Percentiles rank a stretch among this genome's conserved stretches.
These are phyloP conservation scores for Tricholoma matsutake DNA, from an alignment of 768 basidiomycete genomes.

Conservation along the genomic window DNA sequence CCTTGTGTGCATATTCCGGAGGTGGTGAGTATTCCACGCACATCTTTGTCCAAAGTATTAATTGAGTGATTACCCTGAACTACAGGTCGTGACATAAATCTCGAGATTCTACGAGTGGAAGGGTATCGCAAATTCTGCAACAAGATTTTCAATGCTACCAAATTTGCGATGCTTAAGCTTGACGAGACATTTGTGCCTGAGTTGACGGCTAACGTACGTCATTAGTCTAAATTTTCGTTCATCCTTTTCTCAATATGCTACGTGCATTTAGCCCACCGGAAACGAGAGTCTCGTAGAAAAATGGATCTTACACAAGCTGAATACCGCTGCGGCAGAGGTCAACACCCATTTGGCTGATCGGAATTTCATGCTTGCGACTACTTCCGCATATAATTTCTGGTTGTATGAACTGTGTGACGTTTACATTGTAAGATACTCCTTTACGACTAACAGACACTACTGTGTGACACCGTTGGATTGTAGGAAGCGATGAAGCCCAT, in stretches of 20 bases:
- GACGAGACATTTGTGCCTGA: slow-evolving; percentile 81
- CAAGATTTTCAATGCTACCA: slow-evolving; percentile 98
- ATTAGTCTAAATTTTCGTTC: background rate
- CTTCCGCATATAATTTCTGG: slow-evolving; percentile 89
- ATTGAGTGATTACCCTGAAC: background rate
- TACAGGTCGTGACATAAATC: slow-evolving; percentile 91
- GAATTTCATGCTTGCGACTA: slow-evolving; percentile 93
- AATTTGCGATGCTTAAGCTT: slow-evolving; percentile 98
- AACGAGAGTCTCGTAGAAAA: slow-evolving; percentile 89
- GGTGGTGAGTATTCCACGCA: slow-evolving; percentile 51
- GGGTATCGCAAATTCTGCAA: slow-evolving; percentile 99
- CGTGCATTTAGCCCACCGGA: slow-evolving; percentile 65
- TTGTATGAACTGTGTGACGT: slow-evolving; percentile 99
- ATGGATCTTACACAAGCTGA: slow-evolving; percentile 95
- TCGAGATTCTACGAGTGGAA: slow-evolving; percentile 94
- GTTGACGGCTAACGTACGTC: slow-evolving; percentile 59
- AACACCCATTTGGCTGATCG: slow-evolving; percentile 73
- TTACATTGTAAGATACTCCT: slow-evolving; percentile 70
- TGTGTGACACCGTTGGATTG: slow-evolving; percentile 4
- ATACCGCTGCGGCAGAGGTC: slow-evolving; percentile 72
- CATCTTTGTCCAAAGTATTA: background rate
- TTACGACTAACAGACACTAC: background rate
- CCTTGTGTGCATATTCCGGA: slow-evolving; percentile 89
- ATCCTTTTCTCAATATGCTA: slow-evolving; percentile 9
- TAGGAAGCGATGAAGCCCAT: slow-evolving; percentile 99